Conservation (phyloP, 2,329 filamentous ascomycete species). For the Fusarium globosum region DNA sequence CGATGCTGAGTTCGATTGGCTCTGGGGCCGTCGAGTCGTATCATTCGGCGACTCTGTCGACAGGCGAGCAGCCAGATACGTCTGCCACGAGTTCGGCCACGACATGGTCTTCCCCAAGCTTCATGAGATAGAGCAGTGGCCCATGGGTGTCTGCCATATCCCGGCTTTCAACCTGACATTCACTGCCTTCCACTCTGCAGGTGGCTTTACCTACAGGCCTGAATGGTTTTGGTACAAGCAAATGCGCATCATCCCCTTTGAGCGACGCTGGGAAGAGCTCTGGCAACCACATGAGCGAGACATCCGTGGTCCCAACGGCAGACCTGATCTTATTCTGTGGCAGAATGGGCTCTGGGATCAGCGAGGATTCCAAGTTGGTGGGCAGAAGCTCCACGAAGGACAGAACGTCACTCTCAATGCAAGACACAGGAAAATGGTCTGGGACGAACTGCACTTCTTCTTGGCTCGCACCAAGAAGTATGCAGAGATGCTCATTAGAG, state of each 20-base stretch:
- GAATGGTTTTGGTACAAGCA: slow-evolving; percentile 7
- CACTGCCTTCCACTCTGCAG: neutral
- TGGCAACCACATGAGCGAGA: neutral
- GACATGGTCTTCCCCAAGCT: slow-evolving; percentile 1
- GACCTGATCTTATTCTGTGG: neutral
- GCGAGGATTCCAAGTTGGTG: neutral
- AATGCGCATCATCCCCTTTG: slow-evolving; percentile 1
- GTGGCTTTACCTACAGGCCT: neutral
- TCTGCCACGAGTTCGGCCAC: neutral
- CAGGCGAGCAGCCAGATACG: neutral
- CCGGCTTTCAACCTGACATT: neutral
- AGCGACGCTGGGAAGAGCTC: slow-evolving; percentile 1
- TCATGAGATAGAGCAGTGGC: neutral
- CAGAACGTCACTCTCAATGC: neutral
- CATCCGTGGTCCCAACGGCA: neutral
- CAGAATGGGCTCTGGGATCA: slow-evolving; percentile 13
- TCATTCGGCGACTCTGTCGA: slow-evolving; percentile 11
- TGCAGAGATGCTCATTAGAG: neutral
- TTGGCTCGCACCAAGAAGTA: neutral
- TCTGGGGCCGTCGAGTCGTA: neutral
- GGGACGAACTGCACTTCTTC: slow-evolving; percentile 6
- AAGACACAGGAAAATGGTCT: neutral
- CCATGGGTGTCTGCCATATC: neutral
- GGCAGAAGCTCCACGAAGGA: neutral
- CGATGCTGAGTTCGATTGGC: neutral